Evolutionary conservation across 352 stramenopile species (phyloP), one percentile per base, ranked within the genome.

Genomic region (Globisporangium acanthophoron): DNA sequence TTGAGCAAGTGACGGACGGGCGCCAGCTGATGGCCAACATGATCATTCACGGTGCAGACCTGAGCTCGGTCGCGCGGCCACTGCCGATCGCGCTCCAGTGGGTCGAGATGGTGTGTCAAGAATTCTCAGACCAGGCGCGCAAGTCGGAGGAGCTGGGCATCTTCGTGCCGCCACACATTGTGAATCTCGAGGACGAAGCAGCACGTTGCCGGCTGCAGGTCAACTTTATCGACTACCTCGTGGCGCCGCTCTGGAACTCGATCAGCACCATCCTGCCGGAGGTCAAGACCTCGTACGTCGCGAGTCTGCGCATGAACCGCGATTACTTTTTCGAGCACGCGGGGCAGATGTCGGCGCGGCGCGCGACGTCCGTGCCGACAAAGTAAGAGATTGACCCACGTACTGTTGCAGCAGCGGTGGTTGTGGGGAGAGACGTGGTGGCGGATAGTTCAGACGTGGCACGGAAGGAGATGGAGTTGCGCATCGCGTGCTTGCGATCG

Each of bases 151-250:
- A 70, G 33, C 62, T 84, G 6, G 84, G 80, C 1, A 51, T 95
- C 21, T 76, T 78, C 16, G 71, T 92, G 20, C 69, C 80, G 11
- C 83, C 81, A 11, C 84, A 94, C 58, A 85, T 95, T 31, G 64
- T 85, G 53, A 87, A 89, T 39, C 56, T 92, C 56, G 72, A 92
- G n/a, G 75, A 89, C 35, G 77, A 90, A 54, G 68, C 61, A 3
- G 77, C 71, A 29, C 78, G 78, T 27, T 85, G 64, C 43, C 78
- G 78, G 5, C 59, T 92, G 39, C 80, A 92, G 55, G 80, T 92
- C 58, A 92, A 92, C 67, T 92, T 92, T 53, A 88, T 92, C 64
- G 80, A 92, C 65, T 92, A 92, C 65, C 73, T 92, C 47, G 82
- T 92, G 37, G 68, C 77, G 16, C 82, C 82, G 47, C 60, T 92